phyloP scores from a whole-genome alignment of 148 eudicot species.

The Camellia granthamiana region DNA sequence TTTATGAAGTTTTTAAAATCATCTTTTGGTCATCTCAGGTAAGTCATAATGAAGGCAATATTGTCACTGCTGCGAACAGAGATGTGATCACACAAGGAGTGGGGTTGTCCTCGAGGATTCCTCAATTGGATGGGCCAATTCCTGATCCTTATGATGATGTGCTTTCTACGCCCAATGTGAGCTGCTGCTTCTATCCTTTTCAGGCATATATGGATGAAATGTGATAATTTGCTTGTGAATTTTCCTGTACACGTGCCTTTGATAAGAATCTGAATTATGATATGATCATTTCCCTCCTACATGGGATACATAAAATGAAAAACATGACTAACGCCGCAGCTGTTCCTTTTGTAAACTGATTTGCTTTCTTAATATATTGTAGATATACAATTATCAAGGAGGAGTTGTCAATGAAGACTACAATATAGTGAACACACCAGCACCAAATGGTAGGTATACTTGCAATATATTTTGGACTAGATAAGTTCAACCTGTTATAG shows the following conservation, averaged over 20 bases:
- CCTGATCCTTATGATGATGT: constrained; percentile 91
- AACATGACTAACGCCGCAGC: neutral
- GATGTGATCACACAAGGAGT: constrained; percentile 22
- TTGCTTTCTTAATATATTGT: constrained; percentile 25
- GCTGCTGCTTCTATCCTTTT: constrained; percentile 15
- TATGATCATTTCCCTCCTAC: neutral
- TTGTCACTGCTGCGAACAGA: constrained; percentile 18
- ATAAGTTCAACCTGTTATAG: constrained; percentile 12
- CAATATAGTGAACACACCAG: constrained; percentile 77
- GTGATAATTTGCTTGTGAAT: neutral
- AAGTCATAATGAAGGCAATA: constrained; percentile 27
- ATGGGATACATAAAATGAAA: neutral
- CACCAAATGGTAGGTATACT: constrained; percentile 55
- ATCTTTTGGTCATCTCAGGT: constrained; percentile 37
- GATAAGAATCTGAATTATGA: neutral
- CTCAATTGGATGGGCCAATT: constrained; percentile 82
- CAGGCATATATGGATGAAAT: neutral
- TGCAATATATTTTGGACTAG: constrained; percentile 17
- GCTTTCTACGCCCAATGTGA: constrained; percentile 92
- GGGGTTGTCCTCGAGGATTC: constrained; percentile 47
- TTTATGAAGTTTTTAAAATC: neutral
- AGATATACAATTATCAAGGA: constrained; percentile 89
- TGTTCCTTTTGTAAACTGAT: constrained; percentile 18
- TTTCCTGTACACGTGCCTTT: neutral
- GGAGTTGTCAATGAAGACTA: constrained; percentile 86